These are phyloP conservation scores for Umbelopsis vinacea DNA, from an alignment of 192 early-diverging fungal genomes.

Conservation along the genomic window DNA sequence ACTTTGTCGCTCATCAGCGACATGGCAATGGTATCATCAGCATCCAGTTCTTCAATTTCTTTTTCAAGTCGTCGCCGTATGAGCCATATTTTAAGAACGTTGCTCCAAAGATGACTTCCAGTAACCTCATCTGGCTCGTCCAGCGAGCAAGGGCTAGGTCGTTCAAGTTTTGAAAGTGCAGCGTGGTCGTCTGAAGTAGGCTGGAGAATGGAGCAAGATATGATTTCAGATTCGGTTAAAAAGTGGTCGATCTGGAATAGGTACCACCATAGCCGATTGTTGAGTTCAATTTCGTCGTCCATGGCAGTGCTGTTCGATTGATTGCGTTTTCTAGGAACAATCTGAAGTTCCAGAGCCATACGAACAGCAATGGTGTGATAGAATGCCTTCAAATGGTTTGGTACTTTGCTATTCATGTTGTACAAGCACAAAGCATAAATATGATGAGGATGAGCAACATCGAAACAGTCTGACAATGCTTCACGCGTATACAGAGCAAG, in stretches of 20 bases:
- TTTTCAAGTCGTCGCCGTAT: conserved; percentile 25
- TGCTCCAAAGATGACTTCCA: conserved; percentile 28
- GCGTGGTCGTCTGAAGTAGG: conserved; percentile 30
- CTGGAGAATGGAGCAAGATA: conserved; percentile 29
- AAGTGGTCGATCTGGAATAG: conserved; percentile 36
- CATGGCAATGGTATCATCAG: not conserved
- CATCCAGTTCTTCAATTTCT: conserved; percentile 23
- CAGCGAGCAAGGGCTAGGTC: conserved; percentile 26
- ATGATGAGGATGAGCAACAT: conserved; percentile 26
- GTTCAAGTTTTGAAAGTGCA: conserved; percentile 11
- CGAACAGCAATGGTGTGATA: conserved; percentile 32
- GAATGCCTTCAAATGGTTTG: conserved; percentile 22
- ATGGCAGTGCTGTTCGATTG: not conserved
- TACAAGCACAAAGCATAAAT: conserved; percentile 28
- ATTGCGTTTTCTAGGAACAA: conserved; percentile 5
- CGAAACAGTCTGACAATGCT: conserved; percentile 31
- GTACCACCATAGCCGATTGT: conserved; percentile 34
- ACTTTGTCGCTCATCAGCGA: conserved; percentile 15
- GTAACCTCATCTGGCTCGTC: conserved; percentile 31
- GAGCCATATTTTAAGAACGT: conserved; percentile 29
- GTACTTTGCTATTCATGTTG: conserved; percentile 27
- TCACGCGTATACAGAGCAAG: conserved; percentile 21
- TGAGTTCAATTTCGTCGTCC: conserved; percentile 25
- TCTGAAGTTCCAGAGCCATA: conserved; percentile 28
- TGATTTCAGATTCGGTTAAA: conserved; percentile 22